These are phyloP conservation scores for Triangularia verruculosa DNA, from an alignment of 2,329 filamentous ascomycete species.

Conservation along the genomic window DNA sequence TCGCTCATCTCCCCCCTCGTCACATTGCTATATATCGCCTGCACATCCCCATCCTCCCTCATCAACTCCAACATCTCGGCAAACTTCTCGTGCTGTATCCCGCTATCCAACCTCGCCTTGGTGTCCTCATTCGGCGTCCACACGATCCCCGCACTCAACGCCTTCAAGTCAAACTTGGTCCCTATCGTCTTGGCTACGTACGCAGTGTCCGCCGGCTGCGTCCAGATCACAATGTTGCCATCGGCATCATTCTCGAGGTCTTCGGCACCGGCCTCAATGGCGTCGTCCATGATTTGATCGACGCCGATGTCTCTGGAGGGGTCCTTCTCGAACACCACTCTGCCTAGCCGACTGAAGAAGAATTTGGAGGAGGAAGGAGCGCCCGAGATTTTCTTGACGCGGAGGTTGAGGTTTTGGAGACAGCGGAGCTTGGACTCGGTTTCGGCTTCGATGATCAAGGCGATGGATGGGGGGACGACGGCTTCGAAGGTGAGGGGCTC, in stretches of 20 bases:
- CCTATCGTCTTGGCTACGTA: conserved; percentile 63
- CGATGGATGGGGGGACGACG: conserved; percentile 72
- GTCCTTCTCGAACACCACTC: conserved; percentile 64
- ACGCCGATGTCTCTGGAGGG: conserved; percentile 51
- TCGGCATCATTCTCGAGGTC: conserved; percentile 67
- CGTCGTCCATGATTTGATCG: conserved; percentile 74
- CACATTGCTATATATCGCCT: conserved; percentile 75
- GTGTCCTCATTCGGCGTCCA: conserved; percentile 84
- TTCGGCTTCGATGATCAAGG: conserved; percentile 79
- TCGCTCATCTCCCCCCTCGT: conserved; percentile 49
- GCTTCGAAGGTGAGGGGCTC: conserved; percentile 77
- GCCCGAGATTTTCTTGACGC: conserved; percentile 71
- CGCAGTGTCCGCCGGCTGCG: conserved; percentile 63
- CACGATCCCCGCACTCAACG: conserved; percentile 75
- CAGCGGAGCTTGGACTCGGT: conserved; percentile 76
- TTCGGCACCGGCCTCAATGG: conserved; percentile 79
- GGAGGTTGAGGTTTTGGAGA: conserved; percentile 66
- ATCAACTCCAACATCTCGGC: conserved; percentile 57
- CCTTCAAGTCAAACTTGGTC: conserved; percentile 60
- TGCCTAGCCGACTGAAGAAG: conserved; percentile 79
- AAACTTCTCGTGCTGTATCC: conserved; percentile 55
- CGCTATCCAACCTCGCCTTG: conserved; percentile 59
- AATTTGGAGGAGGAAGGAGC: conserved; percentile 72
- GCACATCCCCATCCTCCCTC: conserved; percentile 69
- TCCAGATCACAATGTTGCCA: conserved; percentile 69